Conservation (phyloP, 108 stramenopile genomes). For the Pseudonitzschia delicatissima region DNA sequence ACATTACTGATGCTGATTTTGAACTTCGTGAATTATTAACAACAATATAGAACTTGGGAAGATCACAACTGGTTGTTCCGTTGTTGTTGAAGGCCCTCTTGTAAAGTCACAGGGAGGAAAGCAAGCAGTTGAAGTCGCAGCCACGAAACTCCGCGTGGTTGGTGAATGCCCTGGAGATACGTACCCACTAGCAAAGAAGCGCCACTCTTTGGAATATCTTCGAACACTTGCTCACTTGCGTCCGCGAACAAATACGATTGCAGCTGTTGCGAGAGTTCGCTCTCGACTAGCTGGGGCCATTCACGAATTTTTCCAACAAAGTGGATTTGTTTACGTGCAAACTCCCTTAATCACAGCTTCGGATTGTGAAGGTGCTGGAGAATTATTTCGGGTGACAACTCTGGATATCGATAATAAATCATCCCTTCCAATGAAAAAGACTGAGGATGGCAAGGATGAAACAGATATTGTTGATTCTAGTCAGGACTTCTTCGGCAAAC, state of each 20-base stretch:
- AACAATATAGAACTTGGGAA: slow-evolving; percentile 65
- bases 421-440: slow-evolving; percentile 41
- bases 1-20: too few species aligned
- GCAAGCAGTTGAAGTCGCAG: slow-evolving; percentile 89
- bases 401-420: slow-evolving; percentile 73
- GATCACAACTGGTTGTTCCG: slow-evolving; percentile 91
- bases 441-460: slow-evolving; percentile 34
- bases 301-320: slow-evolving; percentile 87
- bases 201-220: slow-evolving; percentile 96
- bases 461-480: slow-evolving; percentile 63
- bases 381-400: slow-evolving; percentile 98
- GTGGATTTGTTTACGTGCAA: slow-evolving; percentile 95
- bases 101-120: slow-evolving; percentile 86
- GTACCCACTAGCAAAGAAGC: slow-evolving; percentile 98
- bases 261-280: slow-evolving; percentile 93
- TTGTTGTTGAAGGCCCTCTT: slow-evolving; percentile 79
- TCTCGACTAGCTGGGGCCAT: slow-evolving; percentile 83
- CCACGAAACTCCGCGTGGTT: slow-evolving; percentile 72
- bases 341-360: slow-evolving; percentile 96
- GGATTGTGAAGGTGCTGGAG: slow-evolving; percentile 99
- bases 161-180: slow-evolving; percentile 91
- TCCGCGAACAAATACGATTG: slow-evolving; percentile 95
- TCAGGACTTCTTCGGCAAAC: slow-evolving; percentile 94
- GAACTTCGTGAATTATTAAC: too few species aligned
- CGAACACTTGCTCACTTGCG: slow-evolving; percentile 96